Evolutionary conservation across 2,329 filamentous ascomycete species (phyloP), one percentile per base, ranked within the genome.

Genomic region (Fusarium succisae): DNA sequence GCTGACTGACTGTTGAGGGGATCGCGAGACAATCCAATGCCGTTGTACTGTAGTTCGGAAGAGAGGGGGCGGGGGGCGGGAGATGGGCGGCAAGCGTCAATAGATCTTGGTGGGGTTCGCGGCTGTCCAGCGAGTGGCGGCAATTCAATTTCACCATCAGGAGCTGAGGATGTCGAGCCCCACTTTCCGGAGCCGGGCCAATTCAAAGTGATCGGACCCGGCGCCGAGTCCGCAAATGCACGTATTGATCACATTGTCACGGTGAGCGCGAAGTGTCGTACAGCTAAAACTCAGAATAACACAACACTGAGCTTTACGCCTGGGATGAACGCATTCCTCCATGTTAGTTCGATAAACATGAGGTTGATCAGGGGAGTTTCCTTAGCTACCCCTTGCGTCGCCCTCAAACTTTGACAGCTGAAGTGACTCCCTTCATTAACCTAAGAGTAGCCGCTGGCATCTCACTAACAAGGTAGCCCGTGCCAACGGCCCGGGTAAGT

Each of bases 31-130:
- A 71, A 71, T 28, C 48, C 58, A 41, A 43, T 32, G 62, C 62
- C 45, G 70, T 74, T 71, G 62, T 47, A 32, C 70, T 70, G 61
- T 41, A 39, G 53, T 57, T 73, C 71, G 71, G 71, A 73, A 73
- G 61, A 53, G 71, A 67, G 24, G 24, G 24, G 24, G 24, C 24
- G 69, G 65, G 59, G 69, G 69, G 64, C 35, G 69, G 68, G 48
- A 48, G 68, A 72, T 68, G 68, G 65, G 65, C 56, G 62, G 53
- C 63, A 68, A 61, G 66, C 55, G 63, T 63, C 41, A 57, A 43
- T 47, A 32, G 53, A 63, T 57, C 54, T 17, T 63, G 51, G 69
- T 62, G 68, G 63, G 56, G 70, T 32, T 50, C 69, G 69, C 60
- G 63, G 59, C 44, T 63, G 45, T 60, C 15, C 35, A 50, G 30